phyloP scores from a whole-genome alignment of 768 basidiomycete genomes.

The Leccinellum rugosiceps region DNA sequence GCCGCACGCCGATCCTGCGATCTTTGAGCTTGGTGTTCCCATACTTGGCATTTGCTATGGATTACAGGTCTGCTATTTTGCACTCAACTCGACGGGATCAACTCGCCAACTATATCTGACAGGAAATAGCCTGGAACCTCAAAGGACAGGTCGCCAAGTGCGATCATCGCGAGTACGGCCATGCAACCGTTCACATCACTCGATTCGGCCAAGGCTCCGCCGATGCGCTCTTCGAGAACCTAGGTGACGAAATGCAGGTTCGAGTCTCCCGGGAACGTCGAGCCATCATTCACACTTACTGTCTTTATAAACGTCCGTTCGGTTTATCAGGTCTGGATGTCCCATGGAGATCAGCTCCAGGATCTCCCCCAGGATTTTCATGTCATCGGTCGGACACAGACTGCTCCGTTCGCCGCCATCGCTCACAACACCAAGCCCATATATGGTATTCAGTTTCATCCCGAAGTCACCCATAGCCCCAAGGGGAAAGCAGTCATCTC shows the following conservation, averaged over 20 bases:
- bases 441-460: constrained; percentile 98
- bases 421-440: constrained; percentile 86
- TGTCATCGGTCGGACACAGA: constrained; percentile 80
- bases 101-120: background rate
- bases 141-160: constrained; percentile 83
- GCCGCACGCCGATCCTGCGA: constrained; percentile 89
- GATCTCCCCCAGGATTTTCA: constrained; percentile 80
- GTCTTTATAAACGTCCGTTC: too few species aligned
- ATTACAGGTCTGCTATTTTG: constrained; percentile 61
- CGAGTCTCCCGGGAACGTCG: constrained; percentile 9
- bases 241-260: constrained; percentile 90
- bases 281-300: background rate
- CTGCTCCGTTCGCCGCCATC: constrained; percentile 90
- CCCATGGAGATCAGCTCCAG: constrained; percentile 93
- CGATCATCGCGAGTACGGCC: constrained; percentile 94
- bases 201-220: constrained; percentile 55
- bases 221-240: constrained; percentile 79
- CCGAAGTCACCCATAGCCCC: constrained; percentile 94
- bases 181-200: constrained; percentile 74
- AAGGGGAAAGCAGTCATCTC: constrained; percentile 88
- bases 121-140: constrained; percentile 93
- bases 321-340: constrained; percentile 96
- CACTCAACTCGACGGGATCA: background rate
- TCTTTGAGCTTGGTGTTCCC: constrained; percentile 86
- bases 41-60: constrained; percentile 98